phyloP scores from a whole-genome alignment of 2,329 filamentous ascomycete genomes.

The Biscogniauxia marginata region DNA sequence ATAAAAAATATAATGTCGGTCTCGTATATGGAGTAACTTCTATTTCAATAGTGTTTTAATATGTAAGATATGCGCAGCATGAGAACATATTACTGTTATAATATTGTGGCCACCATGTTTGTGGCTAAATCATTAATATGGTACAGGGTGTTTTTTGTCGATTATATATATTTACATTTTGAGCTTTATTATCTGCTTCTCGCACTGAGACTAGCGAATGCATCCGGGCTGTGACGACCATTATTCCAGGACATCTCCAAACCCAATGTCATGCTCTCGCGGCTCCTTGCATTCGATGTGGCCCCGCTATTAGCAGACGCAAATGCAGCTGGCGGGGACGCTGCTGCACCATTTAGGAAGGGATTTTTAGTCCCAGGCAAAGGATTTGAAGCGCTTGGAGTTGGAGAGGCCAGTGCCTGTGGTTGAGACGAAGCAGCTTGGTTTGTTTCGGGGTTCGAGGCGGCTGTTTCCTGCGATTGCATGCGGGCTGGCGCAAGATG shows the following conservation, averaged over 20 bases:
- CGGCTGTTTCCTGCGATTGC: constrained; percentile 27
- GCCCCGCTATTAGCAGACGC: constrained; percentile 23
- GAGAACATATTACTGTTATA: not conserved
- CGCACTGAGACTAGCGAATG: constrained; percentile 73
- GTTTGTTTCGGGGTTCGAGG: constrained; percentile 28
- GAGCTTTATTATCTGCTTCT: constrained; percentile 43
- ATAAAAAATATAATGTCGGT: not conserved
- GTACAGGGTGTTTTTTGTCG: constrained; percentile 19
- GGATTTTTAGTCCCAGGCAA: constrained; percentile 55
- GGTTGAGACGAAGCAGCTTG: constrained; percentile 24
- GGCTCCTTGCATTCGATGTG: constrained; percentile 50
- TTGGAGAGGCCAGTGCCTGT: constrained; percentile 23
- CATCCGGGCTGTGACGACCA: constrained; percentile 75
- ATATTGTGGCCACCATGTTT: constrained; percentile 12
- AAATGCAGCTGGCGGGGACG: constrained; percentile 25
- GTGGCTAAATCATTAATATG: constrained; percentile 21
- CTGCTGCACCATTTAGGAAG: constrained; percentile 42
- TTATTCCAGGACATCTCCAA: constrained; percentile 64
- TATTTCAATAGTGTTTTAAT: not conserved
- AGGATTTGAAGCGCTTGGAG: constrained; percentile 32
- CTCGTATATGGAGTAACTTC: not conserved
- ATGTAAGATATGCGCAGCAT: not conserved
- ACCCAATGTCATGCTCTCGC: constrained; percentile 69
- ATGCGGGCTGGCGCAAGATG: constrained; percentile 44
- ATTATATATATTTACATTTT: constrained; percentile 20